These are phyloP conservation scores for Apostasia ramifera DNA, from an alignment of 106 monocot genomes.

Conservation along the genomic window DNA sequence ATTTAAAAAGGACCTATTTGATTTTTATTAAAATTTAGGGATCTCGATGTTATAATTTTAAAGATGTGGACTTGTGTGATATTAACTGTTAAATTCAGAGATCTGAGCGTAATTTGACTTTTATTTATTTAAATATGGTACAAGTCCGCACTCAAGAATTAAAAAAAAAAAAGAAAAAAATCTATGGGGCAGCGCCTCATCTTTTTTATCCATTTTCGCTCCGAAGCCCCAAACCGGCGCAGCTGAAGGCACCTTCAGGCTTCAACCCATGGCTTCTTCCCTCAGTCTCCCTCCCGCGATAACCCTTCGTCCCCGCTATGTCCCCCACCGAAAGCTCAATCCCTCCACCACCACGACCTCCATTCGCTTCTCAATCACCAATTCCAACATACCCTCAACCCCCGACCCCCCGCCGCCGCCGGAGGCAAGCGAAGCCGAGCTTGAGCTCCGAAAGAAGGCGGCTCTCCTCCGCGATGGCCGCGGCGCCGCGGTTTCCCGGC, in stretches of 20 bases:
- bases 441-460: constrained; percentile 21
- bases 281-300: constrained; percentile 2
- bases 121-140: too few species aligned
- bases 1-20: too few species aligned
- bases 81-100: too few species aligned
- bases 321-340: background rate
- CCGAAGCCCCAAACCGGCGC: background rate
- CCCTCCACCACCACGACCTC: background rate
- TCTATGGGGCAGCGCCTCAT: too few species aligned
- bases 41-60: too few species aligned
- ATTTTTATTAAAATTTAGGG: too few species aligned
- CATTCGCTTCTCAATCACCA: constrained; percentile 7
- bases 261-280: constrained; percentile 11
- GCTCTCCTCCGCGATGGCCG: constrained; percentile 17
- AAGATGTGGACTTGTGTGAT: too few species aligned
- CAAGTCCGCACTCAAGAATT: too few species aligned
- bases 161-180: too few species aligned
- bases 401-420: constrained; percentile 10
- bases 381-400: background rate
- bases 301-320: background rate
- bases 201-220: too few species aligned
- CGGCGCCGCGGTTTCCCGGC: constrained; percentile 13
- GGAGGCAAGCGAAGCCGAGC: background rate
- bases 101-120: too few species aligned
- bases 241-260: background rate